Evolutionary conservation across 257 asterid genomes (phyloP).

Genomic region (Orobanche coerulescens): DNA sequence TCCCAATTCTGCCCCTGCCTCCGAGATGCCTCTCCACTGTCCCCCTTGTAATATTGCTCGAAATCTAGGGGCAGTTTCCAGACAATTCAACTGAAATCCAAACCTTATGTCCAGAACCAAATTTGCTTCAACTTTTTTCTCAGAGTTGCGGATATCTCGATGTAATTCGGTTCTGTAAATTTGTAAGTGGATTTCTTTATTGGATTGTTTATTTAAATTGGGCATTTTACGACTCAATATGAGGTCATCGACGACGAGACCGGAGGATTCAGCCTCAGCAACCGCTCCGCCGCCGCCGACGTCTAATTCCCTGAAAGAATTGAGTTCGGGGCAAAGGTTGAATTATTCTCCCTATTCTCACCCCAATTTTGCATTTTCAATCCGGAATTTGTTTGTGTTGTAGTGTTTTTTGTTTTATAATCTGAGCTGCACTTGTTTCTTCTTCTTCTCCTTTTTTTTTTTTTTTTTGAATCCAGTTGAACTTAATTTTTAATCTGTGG

Average conservation of each 20-base stretch:
- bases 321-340: constrained; percentile 46
- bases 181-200: constrained; percentile 11
- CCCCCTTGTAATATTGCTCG: constrained; percentile 17
- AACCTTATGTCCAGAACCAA: constrained; percentile 21
- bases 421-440: constrained; percentile 23
- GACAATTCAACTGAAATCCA: constrained; percentile 27
- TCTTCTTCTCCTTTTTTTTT: constrained; percentile 6
- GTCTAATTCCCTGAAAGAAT: constrained; percentile 28
- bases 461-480: constrained; percentile 20
- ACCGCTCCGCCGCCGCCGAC: constrained; percentile 28
- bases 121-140: background rate
- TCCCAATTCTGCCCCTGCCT: constrained; percentile 32
- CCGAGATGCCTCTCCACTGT: constrained; percentile 26
- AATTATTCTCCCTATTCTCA: constrained; percentile 17
- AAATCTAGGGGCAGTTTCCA: constrained; percentile 27
- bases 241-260: constrained; percentile 55
- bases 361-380: constrained; percentile 30
- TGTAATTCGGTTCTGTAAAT: background rate
- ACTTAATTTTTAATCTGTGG: constrained; percentile 28
- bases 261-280: constrained; percentile 49
- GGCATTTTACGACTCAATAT: constrained; percentile 27
- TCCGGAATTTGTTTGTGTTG: constrained; percentile 25
- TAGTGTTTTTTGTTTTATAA: background rate
- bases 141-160: constrained; percentile 22
- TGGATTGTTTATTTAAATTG: constrained; percentile 21